Conservation (phyloP, 1,284 basidiomycete genomes). For the Phylloporus sp. region DNA sequence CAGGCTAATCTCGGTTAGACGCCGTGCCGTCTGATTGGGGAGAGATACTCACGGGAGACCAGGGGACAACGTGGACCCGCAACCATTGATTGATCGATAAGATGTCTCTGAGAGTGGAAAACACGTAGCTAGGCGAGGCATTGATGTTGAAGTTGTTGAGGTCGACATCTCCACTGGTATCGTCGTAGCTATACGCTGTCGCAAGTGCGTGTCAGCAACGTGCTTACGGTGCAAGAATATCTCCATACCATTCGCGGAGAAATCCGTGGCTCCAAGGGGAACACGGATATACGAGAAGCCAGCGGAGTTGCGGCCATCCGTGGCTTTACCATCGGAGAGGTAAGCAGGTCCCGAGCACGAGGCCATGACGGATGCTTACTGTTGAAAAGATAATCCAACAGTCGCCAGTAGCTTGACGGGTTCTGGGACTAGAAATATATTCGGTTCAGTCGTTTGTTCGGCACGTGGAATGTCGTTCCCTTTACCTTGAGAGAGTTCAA, state of each 20-base stretch:
- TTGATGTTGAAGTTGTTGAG: conserved; percentile 47
- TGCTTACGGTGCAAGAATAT: neutral
- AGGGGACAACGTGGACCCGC: conserved; percentile 51
- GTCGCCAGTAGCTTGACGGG: conserved; percentile 46
- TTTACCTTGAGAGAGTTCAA: conserved; percentile 51
- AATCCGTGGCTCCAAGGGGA: conserved; percentile 57
- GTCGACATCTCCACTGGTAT: conserved; percentile 46
- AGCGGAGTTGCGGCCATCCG: conserved; percentile 48
- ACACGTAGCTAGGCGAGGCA: conserved; percentile 50
- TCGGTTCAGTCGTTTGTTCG: conserved; percentile 1
- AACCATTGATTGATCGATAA: conserved; percentile 45
- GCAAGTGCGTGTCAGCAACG: conserved; percentile 4
- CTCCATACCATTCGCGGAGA: conserved; percentile 40
- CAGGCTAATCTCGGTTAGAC: conserved; percentile 42
- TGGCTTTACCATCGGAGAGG: conserved; percentile 36
- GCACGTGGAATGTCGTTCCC: neutral
- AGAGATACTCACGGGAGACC: conserved; percentile 50
- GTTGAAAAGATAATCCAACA: conserved; percentile 51
- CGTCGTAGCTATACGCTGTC: conserved; percentile 53
- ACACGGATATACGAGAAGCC: conserved; percentile 56
- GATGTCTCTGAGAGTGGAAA: conserved; percentile 51
- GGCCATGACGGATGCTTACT: conserved; percentile 33
- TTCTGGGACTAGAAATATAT: conserved; percentile 43
- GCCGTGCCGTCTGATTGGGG: neutral
- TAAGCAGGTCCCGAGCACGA: neutral